phyloP scores from a whole-genome alignment of 371 early-diverging fungal genomes.

The Lichtheimia corymbifera region DNA sequence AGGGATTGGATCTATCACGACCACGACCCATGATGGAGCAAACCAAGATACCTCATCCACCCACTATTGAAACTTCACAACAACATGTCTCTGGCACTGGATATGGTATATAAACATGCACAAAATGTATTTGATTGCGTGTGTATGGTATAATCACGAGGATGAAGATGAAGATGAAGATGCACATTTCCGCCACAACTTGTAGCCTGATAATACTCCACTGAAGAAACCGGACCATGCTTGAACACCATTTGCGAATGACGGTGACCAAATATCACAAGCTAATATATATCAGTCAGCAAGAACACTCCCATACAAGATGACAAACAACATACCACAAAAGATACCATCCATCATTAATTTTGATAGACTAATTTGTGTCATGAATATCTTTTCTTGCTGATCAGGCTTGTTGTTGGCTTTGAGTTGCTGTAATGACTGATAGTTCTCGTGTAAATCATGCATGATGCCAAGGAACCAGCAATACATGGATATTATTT shows the following conservation, averaged over 20 bases:
- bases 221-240: constrained; percentile 70
- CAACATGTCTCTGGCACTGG: no score
- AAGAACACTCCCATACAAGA: neutral
- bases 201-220: constrained; percentile 68
- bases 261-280: constrained; percentile 67
- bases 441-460: constrained; percentile 38
- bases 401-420: constrained; percentile 10
- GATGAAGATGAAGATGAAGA: constrained; percentile 6
- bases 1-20: constrained; percentile 40
- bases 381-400: constrained; percentile 44
- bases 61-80: neutral
- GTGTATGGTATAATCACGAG: neutral
- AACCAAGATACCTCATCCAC: neutral
- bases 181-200: constrained; percentile 56
- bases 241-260: constrained; percentile 69
- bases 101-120: no score
- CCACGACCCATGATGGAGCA: constrained; percentile 4
- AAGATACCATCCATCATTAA: constrained; percentile 63
- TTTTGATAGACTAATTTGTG: constrained; percentile 55
- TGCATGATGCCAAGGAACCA: constrained; percentile 63
- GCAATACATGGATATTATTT: constrained; percentile 52
- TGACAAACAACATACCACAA: constrained; percentile 55
- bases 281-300: constrained; percentile 42
- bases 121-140: neutral
- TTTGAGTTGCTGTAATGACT: constrained; percentile 4